Evolutionary conservation across 1,284 basidiomycete species (phyloP).

Genomic region (Xerocomus cyaneibrunnescens): DNA sequence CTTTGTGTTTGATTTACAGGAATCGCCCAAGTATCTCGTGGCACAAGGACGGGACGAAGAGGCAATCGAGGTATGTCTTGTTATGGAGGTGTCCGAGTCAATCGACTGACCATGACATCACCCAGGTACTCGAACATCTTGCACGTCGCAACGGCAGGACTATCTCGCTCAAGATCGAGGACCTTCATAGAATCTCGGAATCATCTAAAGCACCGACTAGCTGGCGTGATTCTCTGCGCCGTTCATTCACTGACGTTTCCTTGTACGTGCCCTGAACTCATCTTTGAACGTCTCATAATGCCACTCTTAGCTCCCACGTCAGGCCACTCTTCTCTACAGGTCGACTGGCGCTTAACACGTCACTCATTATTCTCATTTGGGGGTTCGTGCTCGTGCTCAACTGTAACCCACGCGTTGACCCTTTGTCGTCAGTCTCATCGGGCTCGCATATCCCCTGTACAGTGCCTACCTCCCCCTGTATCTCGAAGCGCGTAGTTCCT

Average conservation of each 20-base stretch:
- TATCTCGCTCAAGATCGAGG: constrained; percentile 45
- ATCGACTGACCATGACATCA: not conserved
- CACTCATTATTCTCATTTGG: constrained; percentile 54
- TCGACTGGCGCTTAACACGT: constrained; percentile 51
- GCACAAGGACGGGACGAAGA: constrained; percentile 57
- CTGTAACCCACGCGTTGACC: not conserved
- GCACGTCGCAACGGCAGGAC: constrained; percentile 53
- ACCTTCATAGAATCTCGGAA: constrained; percentile 39
- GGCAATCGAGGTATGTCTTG: constrained; percentile 43
- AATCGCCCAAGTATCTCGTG: constrained; percentile 61
- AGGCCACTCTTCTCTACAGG: constrained; percentile 51
- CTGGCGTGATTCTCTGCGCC: constrained; percentile 38
- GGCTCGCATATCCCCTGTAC: constrained; percentile 62
- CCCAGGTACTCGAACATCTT: constrained; percentile 47
- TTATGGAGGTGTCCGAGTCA: not conserved
- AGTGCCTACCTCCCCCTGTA: constrained; percentile 54
- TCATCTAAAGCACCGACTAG: constrained; percentile 17
- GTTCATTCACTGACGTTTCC: constrained; percentile 43
- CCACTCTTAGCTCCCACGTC: constrained; percentile 44
- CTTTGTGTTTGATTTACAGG: constrained; percentile 48
- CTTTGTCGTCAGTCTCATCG: constrained; percentile 42
- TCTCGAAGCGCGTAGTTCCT: constrained; percentile 42
- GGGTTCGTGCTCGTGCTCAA: constrained; percentile 33
- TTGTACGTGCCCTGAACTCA: constrained; percentile 30
- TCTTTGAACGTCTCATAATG: not conserved